Conservation (phyloP, 108 stramenopile genomes). For the Skeletonema potamos region DNA sequence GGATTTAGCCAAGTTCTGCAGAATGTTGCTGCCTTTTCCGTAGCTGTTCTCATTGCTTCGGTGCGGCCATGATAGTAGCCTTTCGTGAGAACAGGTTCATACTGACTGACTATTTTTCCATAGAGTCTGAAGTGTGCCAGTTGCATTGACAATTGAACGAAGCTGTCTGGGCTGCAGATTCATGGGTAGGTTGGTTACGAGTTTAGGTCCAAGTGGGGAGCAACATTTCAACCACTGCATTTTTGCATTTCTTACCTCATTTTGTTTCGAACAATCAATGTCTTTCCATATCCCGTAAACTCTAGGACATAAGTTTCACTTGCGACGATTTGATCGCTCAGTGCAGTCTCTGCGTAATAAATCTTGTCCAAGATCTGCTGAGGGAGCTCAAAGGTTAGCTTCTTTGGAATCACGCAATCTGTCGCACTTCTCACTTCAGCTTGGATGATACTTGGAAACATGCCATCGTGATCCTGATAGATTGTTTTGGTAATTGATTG, state of each 20-base stretch:
- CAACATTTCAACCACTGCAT: neutral
- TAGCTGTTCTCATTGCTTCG: slow-evolving; percentile 82
- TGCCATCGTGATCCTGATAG: slow-evolving; percentile 41
- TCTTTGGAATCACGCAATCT: slow-evolving; percentile 64
- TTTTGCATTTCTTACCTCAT: slow-evolving; percentile 35
- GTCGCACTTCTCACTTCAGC: slow-evolving; percentile 65
- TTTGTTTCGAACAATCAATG: slow-evolving; percentile 71
- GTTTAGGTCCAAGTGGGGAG: neutral
- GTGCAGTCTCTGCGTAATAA: slow-evolving; percentile 74
- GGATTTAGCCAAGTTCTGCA: slow-evolving; percentile 55
- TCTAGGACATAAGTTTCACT: slow-evolving; percentile 75
- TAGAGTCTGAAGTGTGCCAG: slow-evolving; percentile 84
- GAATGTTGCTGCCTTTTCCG: slow-evolving; percentile 60
- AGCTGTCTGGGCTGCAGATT: slow-evolving; percentile 67
- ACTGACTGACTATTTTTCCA: slow-evolving; percentile 69
- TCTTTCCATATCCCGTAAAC: slow-evolving; percentile 76
- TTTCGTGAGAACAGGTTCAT: slow-evolving; percentile 84
- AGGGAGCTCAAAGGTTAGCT: slow-evolving; percentile 70
- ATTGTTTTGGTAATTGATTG: slow-evolving; percentile 84
- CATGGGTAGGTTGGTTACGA: neutral
- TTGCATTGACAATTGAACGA: slow-evolving; percentile 77
- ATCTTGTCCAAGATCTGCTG: slow-evolving; percentile 62
- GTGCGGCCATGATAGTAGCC: slow-evolving; percentile 85
- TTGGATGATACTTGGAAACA: slow-evolving; percentile 63
- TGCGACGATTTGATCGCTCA: slow-evolving; percentile 79